Base-by-base conservation (phyloP, 441 rosid genomes). In the Pelargonium australe region DNA sequence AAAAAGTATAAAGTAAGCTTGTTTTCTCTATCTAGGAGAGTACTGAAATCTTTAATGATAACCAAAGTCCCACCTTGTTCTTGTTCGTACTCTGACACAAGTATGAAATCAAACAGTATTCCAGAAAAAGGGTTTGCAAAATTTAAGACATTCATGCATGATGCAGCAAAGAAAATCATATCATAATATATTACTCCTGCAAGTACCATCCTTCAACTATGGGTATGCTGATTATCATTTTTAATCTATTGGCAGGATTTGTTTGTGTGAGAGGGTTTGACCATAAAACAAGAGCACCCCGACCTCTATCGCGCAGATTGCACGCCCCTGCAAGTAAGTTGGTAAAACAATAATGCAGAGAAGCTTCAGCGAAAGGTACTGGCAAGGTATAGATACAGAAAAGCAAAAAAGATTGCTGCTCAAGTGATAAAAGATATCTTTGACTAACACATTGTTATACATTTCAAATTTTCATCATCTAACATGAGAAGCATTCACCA, bases 211-310 rank as follows among this genome's bases (percentile, higher is more conserved):
- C 31, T 45, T 65, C 55, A 43, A 44, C 31, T 19, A 65, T 3
- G 31, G 34, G 31, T 17, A 41, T 1, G 55, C 17, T 65, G 41
- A 28, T 62, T 11, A 28, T 11, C 13, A 65, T 44, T 10, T 14
- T 69, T 74, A 68, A 31, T 51, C 67, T 60, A 44, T 75, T 61
- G 78, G 85, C 86, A 95, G 98, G 98, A 68, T 95, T 90, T 76
- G 94, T 95, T 68, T 95, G 99, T 69, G 96, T 95, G 49, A 86
- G 98, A 65, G 98, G 97, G 31, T 95, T 95, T 71, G 96, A 95
- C 47, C 89, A 76, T 47, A 80, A 81, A 72, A 68, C 82, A 68
- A 72, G 90, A 75, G 96, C 98, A 65, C 97, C 98, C 7, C 84
- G 89, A n/a, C 99, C 99, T 17, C 85, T 92, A 41, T 71, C 71